These are phyloP conservation scores for Trichoderma endophyticum DNA, from an alignment of 2,329 filamentous ascomycete genomes.

Conservation along the genomic window DNA sequence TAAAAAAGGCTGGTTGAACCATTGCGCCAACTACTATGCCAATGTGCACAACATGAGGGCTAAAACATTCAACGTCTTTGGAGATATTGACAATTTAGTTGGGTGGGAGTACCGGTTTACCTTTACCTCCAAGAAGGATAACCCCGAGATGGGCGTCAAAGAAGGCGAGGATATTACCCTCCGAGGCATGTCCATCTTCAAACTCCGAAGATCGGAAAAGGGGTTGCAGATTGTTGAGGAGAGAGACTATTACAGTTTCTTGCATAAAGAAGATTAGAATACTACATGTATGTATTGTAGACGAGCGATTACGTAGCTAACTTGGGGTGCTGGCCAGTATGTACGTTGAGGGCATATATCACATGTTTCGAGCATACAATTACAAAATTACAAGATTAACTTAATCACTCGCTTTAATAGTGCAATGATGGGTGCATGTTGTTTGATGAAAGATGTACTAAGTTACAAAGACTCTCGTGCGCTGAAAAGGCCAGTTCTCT, in stretches of 20 bases:
- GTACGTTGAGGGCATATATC: too few relatives aligned
- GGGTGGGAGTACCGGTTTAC: constrained; percentile 6
- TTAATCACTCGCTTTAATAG: not conserved
- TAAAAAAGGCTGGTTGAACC: not conserved
- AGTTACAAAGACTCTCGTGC: not conserved
- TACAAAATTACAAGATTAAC: too few relatives aligned
- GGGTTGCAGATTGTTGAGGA: not conserved
- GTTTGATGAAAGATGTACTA: not conserved
- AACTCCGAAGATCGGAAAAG: not conserved
- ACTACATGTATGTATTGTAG: not conserved
- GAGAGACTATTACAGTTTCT: constrained; percentile 7
- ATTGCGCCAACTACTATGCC: not conserved
- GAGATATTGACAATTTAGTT: not conserved
- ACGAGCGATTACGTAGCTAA: not conserved
- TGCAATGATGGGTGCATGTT: not conserved
- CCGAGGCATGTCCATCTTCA: not conserved
- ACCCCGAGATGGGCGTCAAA: not conserved
- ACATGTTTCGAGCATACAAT: too few relatives aligned
- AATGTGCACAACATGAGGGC: not conserved
- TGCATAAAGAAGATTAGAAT: not conserved
- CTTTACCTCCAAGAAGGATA: constrained; percentile 2
- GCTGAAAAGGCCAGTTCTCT: not conserved
- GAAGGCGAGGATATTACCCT: constrained; percentile 1
- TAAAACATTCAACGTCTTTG: constrained; percentile 4
- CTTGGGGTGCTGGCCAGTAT: too few relatives aligned